These are phyloP conservation scores for Coniochaeta sp. DNA, from an alignment of 2,329 filamentous ascomycete genomes.

Conservation along the genomic window DNA sequence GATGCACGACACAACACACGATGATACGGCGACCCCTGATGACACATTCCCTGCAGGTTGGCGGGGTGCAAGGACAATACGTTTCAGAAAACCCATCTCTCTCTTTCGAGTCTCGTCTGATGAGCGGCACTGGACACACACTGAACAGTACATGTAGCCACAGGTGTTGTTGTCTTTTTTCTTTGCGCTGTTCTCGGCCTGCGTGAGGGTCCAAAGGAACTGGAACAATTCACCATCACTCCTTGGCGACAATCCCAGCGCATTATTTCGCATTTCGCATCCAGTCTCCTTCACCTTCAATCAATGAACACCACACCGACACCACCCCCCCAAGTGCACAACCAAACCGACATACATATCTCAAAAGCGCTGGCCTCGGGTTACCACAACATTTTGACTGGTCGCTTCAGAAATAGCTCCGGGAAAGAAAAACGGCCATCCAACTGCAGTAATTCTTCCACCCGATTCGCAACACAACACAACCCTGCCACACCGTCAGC, in stretches of 20 bases:
- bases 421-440: not conserved
- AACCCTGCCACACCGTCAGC: not conserved
- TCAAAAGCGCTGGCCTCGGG: not conserved
- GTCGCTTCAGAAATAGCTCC: not conserved
- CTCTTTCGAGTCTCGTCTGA: not conserved
- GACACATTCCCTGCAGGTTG: slow-evolving; percentile 2
- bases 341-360: not conserved
- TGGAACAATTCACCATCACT: not conserved
- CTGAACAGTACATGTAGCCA: no score
- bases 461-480: not conserved
- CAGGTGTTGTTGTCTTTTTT: no score
- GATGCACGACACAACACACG: no score
- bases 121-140: not conserved
- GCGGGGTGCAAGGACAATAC: slow-evolving; percentile 3
- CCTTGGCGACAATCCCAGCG: not conserved
- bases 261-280: not conserved
- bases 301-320: not conserved
- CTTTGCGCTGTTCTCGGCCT: not conserved
- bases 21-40: no score
- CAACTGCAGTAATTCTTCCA: no score
- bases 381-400: not conserved
- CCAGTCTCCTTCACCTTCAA: not conserved
- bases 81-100: slow-evolving; percentile 2
- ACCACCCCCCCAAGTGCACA: not conserved
- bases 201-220: not conserved